Base-by-base conservation (phyloP, 1,139 yeast genomes). In the Zhuliangozyma blackwelliae region DNA sequence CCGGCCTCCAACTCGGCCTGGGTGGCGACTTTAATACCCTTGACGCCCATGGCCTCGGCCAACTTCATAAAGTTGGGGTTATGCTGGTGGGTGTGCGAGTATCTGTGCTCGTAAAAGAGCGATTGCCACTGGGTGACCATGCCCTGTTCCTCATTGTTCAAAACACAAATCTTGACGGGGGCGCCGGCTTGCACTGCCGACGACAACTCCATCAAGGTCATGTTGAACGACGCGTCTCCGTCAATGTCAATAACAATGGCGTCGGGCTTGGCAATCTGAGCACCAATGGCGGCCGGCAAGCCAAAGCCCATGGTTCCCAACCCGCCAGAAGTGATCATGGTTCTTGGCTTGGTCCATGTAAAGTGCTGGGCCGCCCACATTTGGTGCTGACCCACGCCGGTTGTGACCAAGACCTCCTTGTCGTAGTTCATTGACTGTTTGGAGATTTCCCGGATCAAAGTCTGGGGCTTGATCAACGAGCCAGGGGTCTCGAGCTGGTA, bases 41-140 rank as follows among this genome's bases (percentile, higher is more conserved):
- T 80, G 50, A 88, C 67, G 36, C 95, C 95, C 96, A 90, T 89
- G 32, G 96, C 82, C 35, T 92, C 96, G 22, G 97, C 95, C 42
- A 92, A 74, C 62, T 85, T 86, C 76, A 87, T 79, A 59, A 90
- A 92, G 61, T 92, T 82, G 38, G 98, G 98, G 65, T 90, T 90
- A 48, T 77, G 62, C 68, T 92, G 98, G 68, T 92, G 97, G 16
- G 98, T 90, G 66, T 92, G 97, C 9, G 97, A 76, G 62, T 87
- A 92, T 68, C 98, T 82, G 65, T 92, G 92, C 63, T 92, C 96
- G 66, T 92, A 92, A 72, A 92, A 92, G 47, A 92, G 72, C 12
- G 96, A 85, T 70, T 92, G 98, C 98, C 98, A 92, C 67, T 92
- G 98, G 16, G 97, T 92, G 41, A 92, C 98, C 98, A 92, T 92